These are phyloP conservation scores for Phialophora expanda DNA, from an alignment of 2,329 filamentous ascomycete species.

Conservation along the genomic window DNA sequence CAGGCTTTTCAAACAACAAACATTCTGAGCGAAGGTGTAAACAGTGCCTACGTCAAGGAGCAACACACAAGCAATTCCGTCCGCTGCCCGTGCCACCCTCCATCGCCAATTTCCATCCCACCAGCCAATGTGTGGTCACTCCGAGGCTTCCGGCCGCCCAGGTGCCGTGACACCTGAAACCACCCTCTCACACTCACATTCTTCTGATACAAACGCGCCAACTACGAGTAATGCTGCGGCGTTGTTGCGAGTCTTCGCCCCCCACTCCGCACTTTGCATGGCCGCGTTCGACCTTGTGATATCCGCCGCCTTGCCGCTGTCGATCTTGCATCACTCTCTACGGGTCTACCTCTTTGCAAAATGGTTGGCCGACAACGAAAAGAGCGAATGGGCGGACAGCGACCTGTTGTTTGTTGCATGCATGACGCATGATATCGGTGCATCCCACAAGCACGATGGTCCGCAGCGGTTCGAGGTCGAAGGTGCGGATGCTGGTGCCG, in stretches of 20 bases:
- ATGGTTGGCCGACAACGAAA: slow-evolving; percentile 35
- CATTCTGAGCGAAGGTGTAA: slow-evolving; percentile 9
- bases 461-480: slow-evolving; percentile 54
- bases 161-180: slow-evolving; percentile 32
- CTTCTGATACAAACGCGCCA: slow-evolving; percentile 11
- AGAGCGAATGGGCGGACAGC: slow-evolving; percentile 31
- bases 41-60: slow-evolving; percentile 13
- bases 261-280: slow-evolving; percentile 22
- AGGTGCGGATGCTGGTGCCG: slow-evolving; percentile 51
- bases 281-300: slow-evolving; percentile 34
- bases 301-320: slow-evolving; percentile 33
- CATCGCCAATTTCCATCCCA: slow-evolving; percentile 12
- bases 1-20: slow-evolving; percentile 16
- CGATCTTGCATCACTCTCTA: slow-evolving; percentile 42
- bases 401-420: slow-evolving; percentile 42
- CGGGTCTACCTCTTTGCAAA: slow-evolving; percentile 40
- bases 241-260: slow-evolving; percentile 21
- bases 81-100: slow-evolving; percentile 11
- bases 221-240: background rate
- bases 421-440: slow-evolving; percentile 48
- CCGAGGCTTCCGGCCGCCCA: slow-evolving; percentile 51
- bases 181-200: slow-evolving; percentile 22
- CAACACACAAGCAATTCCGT: slow-evolving; percentile 11
- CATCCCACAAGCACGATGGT: slow-evolving; percentile 41
- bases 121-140: slow-evolving; percentile 75